Evolutionary conservation across 1,139 yeast genomes (phyloP).

Genomic region (Hemisphaericaspora lyxosophila): DNA sequence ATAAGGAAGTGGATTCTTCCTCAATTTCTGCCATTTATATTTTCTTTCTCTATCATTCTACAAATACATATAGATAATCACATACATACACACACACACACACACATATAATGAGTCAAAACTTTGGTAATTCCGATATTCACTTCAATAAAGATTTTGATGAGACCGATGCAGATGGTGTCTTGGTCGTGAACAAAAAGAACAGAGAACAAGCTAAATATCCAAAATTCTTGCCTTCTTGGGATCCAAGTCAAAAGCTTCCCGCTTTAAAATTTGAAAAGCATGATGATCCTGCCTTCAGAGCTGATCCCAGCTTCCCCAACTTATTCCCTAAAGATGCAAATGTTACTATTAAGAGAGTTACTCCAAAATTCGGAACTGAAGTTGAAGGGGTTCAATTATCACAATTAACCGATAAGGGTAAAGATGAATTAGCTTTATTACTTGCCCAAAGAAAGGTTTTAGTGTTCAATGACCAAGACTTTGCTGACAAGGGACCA

Average conservation of each 20-base stretch:
- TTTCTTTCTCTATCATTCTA: background rate
- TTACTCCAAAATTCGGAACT: conserved; percentile 35
- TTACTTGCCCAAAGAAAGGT: conserved; percentile 32
- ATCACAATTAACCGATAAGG: conserved; percentile 30
- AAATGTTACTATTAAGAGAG: conserved; percentile 17
- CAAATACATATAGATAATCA: background rate
- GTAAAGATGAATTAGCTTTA: conserved; percentile 34
- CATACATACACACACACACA: background rate
- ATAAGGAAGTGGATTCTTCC: background rate
- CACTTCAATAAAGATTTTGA: conserved; percentile 42
- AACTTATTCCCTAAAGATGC: conserved; percentile 25
- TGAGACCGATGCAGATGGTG: conserved; percentile 39
- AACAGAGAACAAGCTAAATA: conserved; percentile 30
- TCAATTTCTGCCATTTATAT: background rate
- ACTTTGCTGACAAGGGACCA: conserved; percentile 32
- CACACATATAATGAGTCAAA: conserved; percentile 10
- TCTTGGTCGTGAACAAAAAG: conserved; percentile 27
- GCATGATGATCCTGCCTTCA: conserved; percentile 52
- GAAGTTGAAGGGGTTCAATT: conserved; percentile 33
- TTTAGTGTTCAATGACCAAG: conserved; percentile 32
- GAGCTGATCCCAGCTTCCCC: conserved; percentile 31
- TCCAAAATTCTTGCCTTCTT: conserved; percentile 53
- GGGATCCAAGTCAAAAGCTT: conserved; percentile 47
- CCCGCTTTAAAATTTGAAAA: conserved; percentile 48
- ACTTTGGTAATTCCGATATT: conserved; percentile 41